phyloP scores from a whole-genome alignment of 352 stramenopile genomes.

The Phytopythium mirpurense region DNA sequence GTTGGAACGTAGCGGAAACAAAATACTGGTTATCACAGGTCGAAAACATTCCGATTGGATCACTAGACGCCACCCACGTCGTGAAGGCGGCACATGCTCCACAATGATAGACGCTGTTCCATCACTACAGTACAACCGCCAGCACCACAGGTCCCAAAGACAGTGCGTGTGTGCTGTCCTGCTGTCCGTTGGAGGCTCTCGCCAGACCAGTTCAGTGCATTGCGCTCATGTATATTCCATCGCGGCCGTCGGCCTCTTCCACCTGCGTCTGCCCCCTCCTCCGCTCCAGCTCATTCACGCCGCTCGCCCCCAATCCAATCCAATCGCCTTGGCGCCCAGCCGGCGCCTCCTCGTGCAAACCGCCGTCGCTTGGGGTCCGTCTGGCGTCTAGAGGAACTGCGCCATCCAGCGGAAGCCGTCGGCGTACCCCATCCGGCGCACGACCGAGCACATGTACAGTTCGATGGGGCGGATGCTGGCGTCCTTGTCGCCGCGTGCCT shows the following conservation, averaged over 20 bases:
- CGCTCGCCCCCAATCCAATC: too few relatives aligned
- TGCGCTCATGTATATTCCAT: constrained; percentile 2
- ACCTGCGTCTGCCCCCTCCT: background rate
- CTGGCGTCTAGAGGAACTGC: constrained; percentile 75
- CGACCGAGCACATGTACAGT: constrained; percentile 99
- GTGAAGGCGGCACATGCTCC: too few relatives aligned
- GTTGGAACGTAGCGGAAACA: too few relatives aligned
- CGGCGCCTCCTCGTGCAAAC: constrained; percentile 1
- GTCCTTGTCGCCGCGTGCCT: constrained; percentile 87
- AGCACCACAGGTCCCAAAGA: too few relatives aligned
- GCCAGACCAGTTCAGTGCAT: background rate
- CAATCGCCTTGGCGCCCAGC: too few relatives aligned
- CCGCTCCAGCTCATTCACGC: too few relatives aligned
- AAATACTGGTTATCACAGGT: too few relatives aligned
- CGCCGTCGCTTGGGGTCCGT: background rate
- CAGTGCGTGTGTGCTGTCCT: too few relatives aligned
- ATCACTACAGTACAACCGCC: too few relatives aligned
- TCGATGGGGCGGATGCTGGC: constrained; percentile 95
- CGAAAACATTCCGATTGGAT: too few relatives aligned
- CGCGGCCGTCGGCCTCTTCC: background rate
- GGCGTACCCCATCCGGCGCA: constrained; percentile 97
- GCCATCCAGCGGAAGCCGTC: constrained; percentile 93
- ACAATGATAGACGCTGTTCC: too few relatives aligned
- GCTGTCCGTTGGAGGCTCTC: background rate
- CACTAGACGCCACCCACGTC: too few relatives aligned